Conservation (phyloP, 441 rosid genomes). For the Eruca vesicaria region DNA sequence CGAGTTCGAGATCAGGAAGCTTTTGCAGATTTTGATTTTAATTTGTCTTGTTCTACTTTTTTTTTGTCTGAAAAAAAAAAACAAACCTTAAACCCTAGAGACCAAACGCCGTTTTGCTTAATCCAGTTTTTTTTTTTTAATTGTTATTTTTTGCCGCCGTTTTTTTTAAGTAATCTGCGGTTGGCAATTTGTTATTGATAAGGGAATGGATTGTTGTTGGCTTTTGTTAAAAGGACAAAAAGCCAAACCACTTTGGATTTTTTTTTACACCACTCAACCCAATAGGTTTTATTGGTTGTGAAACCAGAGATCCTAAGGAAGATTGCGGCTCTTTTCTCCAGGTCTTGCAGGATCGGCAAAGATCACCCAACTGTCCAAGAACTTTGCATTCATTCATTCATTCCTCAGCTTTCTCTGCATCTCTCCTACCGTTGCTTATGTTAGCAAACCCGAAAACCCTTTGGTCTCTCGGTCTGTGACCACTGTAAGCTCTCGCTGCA, state of each 20-base stretch:
- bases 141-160: no score
- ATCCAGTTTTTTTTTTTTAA: not conserved
- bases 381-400: conserved; percentile 84
- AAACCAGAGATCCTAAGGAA: not conserved
- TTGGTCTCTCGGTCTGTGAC: conserved; percentile 60
- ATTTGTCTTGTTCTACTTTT: not conserved
- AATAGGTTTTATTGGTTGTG: no score
- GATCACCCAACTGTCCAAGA: conserved; percentile 69
- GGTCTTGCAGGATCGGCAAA: conserved; percentile 93
- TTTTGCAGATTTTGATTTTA: not conserved
- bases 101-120: not conserved
- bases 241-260: no score
- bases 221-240: not conserved
- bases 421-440: conserved; percentile 65
- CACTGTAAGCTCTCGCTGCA: conserved; percentile 68
- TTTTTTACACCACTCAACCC: no score
- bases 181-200: not conserved
- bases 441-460: conserved; percentile 79
- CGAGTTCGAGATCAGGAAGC: not conserved
- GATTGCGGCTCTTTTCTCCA: no score
- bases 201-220: not conserved
- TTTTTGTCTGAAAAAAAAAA: not conserved
- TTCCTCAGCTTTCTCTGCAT: no score
- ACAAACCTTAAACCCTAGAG: conserved; percentile 16
- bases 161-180: not conserved